Evolutionary conservation across 2,329 filamentous ascomycete species (phyloP).

Genomic region (Erysiphe pulchra): DNA sequence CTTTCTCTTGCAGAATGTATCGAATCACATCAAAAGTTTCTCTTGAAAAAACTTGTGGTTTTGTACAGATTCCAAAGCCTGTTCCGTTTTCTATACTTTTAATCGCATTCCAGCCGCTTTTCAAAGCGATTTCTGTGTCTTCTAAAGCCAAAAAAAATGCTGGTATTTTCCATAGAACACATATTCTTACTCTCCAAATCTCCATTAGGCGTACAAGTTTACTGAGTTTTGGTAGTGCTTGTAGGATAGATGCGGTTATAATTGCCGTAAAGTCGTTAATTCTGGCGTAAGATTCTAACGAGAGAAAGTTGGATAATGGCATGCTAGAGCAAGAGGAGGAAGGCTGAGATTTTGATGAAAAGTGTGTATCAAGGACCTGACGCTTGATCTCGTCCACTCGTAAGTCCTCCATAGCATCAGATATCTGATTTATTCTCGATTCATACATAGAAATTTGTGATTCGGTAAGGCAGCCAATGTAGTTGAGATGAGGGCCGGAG

Average conservation of each 20-base stretch:
- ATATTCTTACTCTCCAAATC: conserved; percentile 52
- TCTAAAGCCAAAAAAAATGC: conserved; percentile 36
- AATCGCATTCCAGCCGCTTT: conserved; percentile 40
- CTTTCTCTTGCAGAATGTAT: conserved; percentile 36
- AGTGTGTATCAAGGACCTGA: conserved; percentile 62
- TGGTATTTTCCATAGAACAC: conserved; percentile 50
- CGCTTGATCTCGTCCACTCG: conserved; percentile 73
- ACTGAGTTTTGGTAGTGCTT: conserved; percentile 59
- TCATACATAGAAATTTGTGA: conserved; percentile 37
- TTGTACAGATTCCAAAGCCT: neutral
- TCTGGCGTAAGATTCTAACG: conserved; percentile 27
- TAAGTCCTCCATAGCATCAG: conserved; percentile 38
- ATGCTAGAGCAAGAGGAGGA: conserved; percentile 21
- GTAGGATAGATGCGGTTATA: conserved; percentile 75
- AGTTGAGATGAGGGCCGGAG: conserved; percentile 4
- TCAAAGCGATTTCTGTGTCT: conserved; percentile 38
- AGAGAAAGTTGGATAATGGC: conserved; percentile 17
- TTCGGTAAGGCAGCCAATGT: conserved; percentile 37
- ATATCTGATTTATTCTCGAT: conserved; percentile 47
- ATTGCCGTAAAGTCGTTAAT: conserved; percentile 81
- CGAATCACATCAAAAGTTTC: conserved; percentile 21
- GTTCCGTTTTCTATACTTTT: conserved; percentile 5
- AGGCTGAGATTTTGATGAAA: conserved; percentile 30
- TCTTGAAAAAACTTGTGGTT: conserved; percentile 1
- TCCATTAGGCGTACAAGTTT: conserved; percentile 47